These are phyloP conservation scores for Tuctoria greenei DNA, from an alignment of 176 grass and related monocot species.

Conservation along the genomic window DNA sequence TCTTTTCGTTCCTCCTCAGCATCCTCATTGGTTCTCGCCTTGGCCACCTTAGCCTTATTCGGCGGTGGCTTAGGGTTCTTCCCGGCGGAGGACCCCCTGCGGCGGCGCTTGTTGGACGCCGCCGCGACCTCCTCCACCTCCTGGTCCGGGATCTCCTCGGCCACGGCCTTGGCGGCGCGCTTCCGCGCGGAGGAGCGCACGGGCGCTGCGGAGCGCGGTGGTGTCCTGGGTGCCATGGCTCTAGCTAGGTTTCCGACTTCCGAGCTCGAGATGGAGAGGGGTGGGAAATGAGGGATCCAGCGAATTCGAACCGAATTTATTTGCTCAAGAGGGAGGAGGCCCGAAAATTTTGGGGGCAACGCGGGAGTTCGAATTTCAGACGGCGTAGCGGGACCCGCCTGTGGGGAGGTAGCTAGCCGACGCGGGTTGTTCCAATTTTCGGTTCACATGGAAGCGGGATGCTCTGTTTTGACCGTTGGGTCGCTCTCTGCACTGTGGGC, in stretches of 20 bases:
- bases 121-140: background rate
- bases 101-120: background rate
- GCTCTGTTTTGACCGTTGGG: background rate
- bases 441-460: background rate
- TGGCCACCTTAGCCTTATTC: constrained; percentile 15
- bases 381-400: background rate
- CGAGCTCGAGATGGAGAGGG: background rate
- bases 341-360: background rate
- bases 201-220: background rate
- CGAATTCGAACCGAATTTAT: background rate
- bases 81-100: background rate
- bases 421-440: background rate
- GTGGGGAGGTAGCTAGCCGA: background rate
- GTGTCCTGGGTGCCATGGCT: constrained; percentile 27
- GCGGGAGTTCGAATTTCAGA: background rate
- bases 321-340: background rate
- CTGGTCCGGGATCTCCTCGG: background rate
- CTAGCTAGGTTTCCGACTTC: background rate
- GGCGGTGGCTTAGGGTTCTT: constrained; percentile 5
- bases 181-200: background rate
- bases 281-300: background rate
- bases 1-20: background rate
- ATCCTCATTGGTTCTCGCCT: constrained; percentile 12
- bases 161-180: constrained; percentile 7
- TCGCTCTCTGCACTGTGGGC: background rate